Base-by-base conservation (phyloP, 768 basidiomycete species). In the Lyophyllum atratum region DNA sequence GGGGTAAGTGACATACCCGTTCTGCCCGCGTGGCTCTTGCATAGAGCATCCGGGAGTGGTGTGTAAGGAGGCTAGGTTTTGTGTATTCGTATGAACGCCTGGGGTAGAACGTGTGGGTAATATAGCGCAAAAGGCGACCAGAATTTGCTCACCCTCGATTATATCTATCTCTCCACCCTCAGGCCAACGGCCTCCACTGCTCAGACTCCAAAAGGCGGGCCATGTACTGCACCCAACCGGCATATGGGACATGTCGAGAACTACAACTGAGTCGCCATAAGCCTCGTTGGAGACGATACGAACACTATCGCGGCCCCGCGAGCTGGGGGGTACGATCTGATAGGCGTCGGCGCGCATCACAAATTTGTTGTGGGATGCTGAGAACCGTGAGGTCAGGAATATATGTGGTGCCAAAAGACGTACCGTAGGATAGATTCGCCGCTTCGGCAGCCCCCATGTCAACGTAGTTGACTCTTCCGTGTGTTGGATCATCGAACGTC, bases 141-240 rank as follows among this genome's bases (percentile, higher is more conserved):
- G 45, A 19, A 17, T 3, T 29, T 17, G 26, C 56, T 42, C 43
- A 79, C 83, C 85, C 70, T 87, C 85, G 21, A 86, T 77, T 54
- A 86, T 80, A 66, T 85, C 84, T 31, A 85, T 80, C 61, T 86
- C 85, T 4, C 85, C 85, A n/a, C 81, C 81, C 2, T 72, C 42
- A 0, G 87, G 86, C 86, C 85, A 87, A 5, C 80, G 83, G 0
- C 82, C 81, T 21, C 61, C 49, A 54, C 66, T 46, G 59, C 82
- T 83, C 55, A 80, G 54, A 33, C 83, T 81, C 85, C 85, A 86
- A 64, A 80, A 86, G 1, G 85, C 85, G 2, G 85, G 85, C 86
- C 86, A 87, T 17, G 83, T 84, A 24, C 66, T 70, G 54, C 82
- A 84, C 24, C 85, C 85, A 53, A 72, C 66, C 1, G 86, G 86